These are phyloP conservation scores for Laetiporus sulphureus DNA, from an alignment of 1,284 basidiomycete genomes.

Conservation along the genomic window DNA sequence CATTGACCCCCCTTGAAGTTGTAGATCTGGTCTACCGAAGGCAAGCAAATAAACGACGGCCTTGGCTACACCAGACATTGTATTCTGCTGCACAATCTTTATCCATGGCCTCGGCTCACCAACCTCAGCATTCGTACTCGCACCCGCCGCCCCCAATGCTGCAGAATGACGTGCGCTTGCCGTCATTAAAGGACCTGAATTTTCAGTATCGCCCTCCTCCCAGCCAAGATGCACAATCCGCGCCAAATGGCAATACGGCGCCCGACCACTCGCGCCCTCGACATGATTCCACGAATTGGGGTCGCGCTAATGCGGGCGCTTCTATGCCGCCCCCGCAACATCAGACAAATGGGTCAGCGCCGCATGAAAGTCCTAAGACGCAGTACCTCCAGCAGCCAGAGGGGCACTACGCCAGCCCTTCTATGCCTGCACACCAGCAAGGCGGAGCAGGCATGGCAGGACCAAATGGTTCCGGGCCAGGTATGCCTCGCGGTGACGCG, in stretches of 20 bases:
- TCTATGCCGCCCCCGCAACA: conserved; percentile 12
- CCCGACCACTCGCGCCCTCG: conserved; percentile 15
- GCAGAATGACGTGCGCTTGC: conserved; percentile 44
- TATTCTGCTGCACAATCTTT: conserved; percentile 5
- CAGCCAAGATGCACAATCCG: conserved; percentile 23
- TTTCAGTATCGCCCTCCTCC: too few species aligned
- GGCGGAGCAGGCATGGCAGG: conserved; percentile 6
- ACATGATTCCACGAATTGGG: conserved; percentile 20
- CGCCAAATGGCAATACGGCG: conserved; percentile 13
- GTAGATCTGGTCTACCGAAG: too few species aligned
- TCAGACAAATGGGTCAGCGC: conserved; percentile 13
- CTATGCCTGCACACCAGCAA: conserved; percentile 11
- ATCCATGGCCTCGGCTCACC: conserved; percentile 28
- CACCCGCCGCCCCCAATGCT: conserved; percentile 27
- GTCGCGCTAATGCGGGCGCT: conserved; percentile 12
- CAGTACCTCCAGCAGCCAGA: conserved; percentile 15
- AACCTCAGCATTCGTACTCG: conserved; percentile 22
- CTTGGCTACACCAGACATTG: too few species aligned
- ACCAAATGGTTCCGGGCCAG: conserved; percentile 12
- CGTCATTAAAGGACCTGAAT: conserved; percentile 62
- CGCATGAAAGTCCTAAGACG: conserved; percentile 17
- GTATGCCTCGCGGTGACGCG: conserved; percentile 17
- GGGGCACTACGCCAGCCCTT: conserved; percentile 12
- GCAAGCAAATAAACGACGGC: too few species aligned
- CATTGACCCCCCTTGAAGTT: too few species aligned